Evolutionary conservation across 2,329 filamentous ascomycete genomes (phyloP), one percentile per base, ranked within the genome.

Genomic region (Myriosclerotinia scirpicola): DNA sequence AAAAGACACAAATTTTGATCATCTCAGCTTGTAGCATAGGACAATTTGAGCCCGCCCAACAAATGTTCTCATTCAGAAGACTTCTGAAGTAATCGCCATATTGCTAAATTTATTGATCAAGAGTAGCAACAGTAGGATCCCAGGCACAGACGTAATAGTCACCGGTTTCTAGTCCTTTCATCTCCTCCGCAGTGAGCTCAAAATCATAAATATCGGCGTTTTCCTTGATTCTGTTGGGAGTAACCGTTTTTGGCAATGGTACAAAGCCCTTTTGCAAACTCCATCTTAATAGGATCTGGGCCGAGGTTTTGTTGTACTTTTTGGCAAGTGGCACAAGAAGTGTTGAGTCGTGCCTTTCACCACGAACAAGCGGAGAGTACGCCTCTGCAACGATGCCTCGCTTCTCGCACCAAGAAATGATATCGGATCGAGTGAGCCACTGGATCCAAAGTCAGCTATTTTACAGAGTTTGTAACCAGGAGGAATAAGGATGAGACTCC

Each of bases 211-310:
- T 68, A 3, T 78, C 78, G 0, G 82, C 77, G 72, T 93, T 93
- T 75, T 87, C 84, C 67, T 81, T 79, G 69, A 93, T 92, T 15
- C 90, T 82, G 40, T 82, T 84, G 0, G 86, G 83, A 5, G 85
- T 89, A 60, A 89, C 88, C 68, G 87, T 91, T 83, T 93, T 93
- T 30, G 90, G 89, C 68, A 93, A 79, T 55, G 90, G 90, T 44
- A 90, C 82, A 76, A 86, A 87, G 5, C 86, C 89, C 79, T 91
- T 93, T 78, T 96, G 90, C 78, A 96, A 77, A 71, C 90, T 90
- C 84, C 92, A 97, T 69, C 92, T 84, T 60, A 96, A 79, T 73
- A 97, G 78, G 12, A 96, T 80, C 81, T 96, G 93, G 12, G 90
- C 89, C 67, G 89, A 85, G 9, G 85, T 85, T 79, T 90, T 93